Evolutionary conservation across 2,329 filamentous ascomycete species (phyloP).

Genomic region (Penicillium corylophilum): DNA sequence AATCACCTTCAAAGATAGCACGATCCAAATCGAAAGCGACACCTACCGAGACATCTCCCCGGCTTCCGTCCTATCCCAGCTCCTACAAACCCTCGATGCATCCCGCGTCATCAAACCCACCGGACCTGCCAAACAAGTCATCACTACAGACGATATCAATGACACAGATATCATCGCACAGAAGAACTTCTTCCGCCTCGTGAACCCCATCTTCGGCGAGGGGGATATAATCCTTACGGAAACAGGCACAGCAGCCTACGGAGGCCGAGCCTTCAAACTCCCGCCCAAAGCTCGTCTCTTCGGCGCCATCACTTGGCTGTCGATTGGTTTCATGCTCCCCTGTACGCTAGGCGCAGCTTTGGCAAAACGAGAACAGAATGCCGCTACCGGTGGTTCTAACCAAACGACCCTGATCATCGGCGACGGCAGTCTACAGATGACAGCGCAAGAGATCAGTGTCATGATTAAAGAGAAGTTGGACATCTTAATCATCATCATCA

Average conservation of each 20-base stretch:
- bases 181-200: slow-evolving; percentile 51
- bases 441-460: slow-evolving; percentile 64
- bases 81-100: slow-evolving; percentile 62
- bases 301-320: slow-evolving; percentile 57
- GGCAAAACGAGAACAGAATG: slow-evolving; percentile 41
- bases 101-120: slow-evolving; percentile 54
- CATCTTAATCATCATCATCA: slow-evolving; percentile 54
- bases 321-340: slow-evolving; percentile 61
- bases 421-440: slow-evolving; percentile 66
- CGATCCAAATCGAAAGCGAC: slow-evolving; percentile 72
- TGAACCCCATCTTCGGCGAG: slow-evolving; percentile 49
- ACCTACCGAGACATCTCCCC: slow-evolving; percentile 76
- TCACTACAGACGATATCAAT: slow-evolving; percentile 38
- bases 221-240: slow-evolving; percentile 59
- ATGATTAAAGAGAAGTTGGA: slow-evolving; percentile 58
- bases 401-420: slow-evolving; percentile 60
- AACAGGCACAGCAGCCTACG: slow-evolving; percentile 59
- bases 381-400: slow-evolving; percentile 26
- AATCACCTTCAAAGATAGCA: slow-evolving; percentile 76
- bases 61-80: slow-evolving; percentile 71
- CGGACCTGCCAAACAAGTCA: slow-evolving; percentile 16
- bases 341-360: slow-evolving; percentile 57
- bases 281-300: slow-evolving; percentile 52
- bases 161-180: slow-evolving; percentile 46
- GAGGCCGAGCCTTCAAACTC: slow-evolving; percentile 52